phyloP scores from a whole-genome alignment of 805 yeast genomes.

The Ogataea paradorogensis region DNA sequence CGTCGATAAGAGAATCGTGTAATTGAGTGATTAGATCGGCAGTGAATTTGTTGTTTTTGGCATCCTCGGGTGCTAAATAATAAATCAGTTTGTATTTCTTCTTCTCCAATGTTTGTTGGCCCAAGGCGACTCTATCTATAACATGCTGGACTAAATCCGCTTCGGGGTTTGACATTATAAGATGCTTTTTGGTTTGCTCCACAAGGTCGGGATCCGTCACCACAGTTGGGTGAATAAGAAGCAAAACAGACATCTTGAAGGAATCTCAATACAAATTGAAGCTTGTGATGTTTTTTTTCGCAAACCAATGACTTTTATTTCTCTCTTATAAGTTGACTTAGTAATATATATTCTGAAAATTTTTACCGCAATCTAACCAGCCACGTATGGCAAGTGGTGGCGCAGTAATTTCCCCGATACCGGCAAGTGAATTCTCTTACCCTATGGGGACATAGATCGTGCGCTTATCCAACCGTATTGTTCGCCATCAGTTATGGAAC shows the following conservation, averaged over 20 bases:
- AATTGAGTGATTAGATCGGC: slow-evolving; percentile 40
- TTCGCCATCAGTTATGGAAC: neutral
- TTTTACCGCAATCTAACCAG: slow-evolving; percentile 4
- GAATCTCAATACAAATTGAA: neutral
- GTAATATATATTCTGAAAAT: slow-evolving; percentile 5
- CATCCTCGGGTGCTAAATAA: slow-evolving; percentile 56
- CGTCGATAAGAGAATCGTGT: slow-evolving; percentile 36
- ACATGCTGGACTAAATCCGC: slow-evolving; percentile 47
- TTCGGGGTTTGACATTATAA: slow-evolving; percentile 29
- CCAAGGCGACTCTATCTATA: slow-evolving; percentile 55
- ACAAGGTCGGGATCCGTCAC: slow-evolving; percentile 54
- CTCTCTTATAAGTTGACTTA: neutral
- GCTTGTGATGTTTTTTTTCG: neutral
- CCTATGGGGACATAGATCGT: neutral
- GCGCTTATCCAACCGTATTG: too few relatives aligned
- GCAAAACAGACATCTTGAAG: slow-evolving; percentile 29
- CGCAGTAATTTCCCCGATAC: neutral
- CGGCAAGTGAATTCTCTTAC: neutral
- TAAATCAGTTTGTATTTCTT: slow-evolving; percentile 42
- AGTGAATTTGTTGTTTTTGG: slow-evolving; percentile 44
- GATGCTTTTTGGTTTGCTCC: slow-evolving; percentile 35
- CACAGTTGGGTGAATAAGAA: slow-evolving; percentile 65
- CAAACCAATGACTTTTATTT: neutral
- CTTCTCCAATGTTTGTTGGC: slow-evolving; percentile 38
- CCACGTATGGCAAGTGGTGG: slow-evolving; percentile 5